phyloP scores from a whole-genome alignment of 495 filamentous ascomycete genomes.

The Polyplosphaeria fusca region DNA sequence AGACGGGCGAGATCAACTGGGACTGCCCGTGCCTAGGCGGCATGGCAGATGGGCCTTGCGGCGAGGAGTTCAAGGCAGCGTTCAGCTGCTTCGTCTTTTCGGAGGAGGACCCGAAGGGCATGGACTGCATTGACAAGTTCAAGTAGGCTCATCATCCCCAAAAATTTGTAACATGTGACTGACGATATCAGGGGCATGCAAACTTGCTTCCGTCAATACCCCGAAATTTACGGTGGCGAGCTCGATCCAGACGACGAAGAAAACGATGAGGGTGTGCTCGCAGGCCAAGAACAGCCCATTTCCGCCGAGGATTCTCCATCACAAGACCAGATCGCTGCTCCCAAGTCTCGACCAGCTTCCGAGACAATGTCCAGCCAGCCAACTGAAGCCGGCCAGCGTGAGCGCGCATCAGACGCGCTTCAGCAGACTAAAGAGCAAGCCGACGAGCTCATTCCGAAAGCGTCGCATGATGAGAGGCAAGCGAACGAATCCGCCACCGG shows the following conservation, averaged over 20 bases:
- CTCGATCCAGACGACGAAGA: slow-evolving; percentile 82
- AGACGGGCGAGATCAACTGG: slow-evolving; percentile 99
- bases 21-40: slow-evolving; percentile 96
- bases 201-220: slow-evolving; percentile 88
- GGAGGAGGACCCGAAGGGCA: slow-evolving; percentile 93
- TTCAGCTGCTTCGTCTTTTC: slow-evolving; percentile 98
- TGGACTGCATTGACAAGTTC: slow-evolving; percentile 98
- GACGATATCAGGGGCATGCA: slow-evolving; percentile 74
- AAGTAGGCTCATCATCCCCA: slow-evolving; percentile 56
- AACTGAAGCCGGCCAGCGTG: slow-evolving; percentile 36
- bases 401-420: slow-evolving; percentile 26
- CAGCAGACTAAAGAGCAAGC: slow-evolving; percentile 27
- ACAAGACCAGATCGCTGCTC: background rate
- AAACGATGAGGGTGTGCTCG: slow-evolving; percentile 51
- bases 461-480: slow-evolving; percentile 50
- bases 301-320: background rate
- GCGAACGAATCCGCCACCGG: no score
- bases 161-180: slow-evolving; percentile 1
- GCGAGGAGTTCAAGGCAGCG: slow-evolving; percentile 86
- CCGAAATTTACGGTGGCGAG: slow-evolving; percentile 89
- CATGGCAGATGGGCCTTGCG: slow-evolving; percentile 96
- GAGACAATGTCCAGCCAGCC: background rate
- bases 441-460: slow-evolving; percentile 52
- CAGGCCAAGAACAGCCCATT: slow-evolving; percentile 1
- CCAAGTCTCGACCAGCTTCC: background rate